Base-by-base conservation (phyloP, 176 grass and related monocot genomes). In the Otatea glauca region DNA sequence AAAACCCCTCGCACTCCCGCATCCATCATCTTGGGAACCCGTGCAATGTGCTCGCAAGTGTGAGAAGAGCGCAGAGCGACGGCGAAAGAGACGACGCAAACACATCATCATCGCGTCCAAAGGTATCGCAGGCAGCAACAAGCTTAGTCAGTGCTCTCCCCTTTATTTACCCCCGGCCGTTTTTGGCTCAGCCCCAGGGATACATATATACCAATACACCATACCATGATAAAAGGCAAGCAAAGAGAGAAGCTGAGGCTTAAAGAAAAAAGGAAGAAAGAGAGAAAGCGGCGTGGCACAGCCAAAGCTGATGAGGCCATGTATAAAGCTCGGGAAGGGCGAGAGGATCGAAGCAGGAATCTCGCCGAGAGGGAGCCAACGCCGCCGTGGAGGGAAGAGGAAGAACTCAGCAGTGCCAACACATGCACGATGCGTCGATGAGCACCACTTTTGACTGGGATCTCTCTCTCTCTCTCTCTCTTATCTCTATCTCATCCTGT, bases 171-270 rank as follows among this genome's bases (percentile, higher is more conserved):
- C 55, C 49, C 15, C 42, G 25, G 79, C 65, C 49, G 38, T 29
- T 58, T 83, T 83, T 83, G 41, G 42, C 2, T 34, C 4, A 14
- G 14, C 71, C 71, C 25, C 73, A 32, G 77, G 37, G 35, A 37
- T 37, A 29, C 29, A 29, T 37, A 29, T 1, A 29, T 29, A 29
- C 29, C 29, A 37, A 37, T 37, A 16, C 10, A 37, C 45, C 43
- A 23, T 21, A n/a, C 60, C 77, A 88, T 65, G 86, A 88, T 88
- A 88, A 83, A 88, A 88, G 65, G n/a, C 35, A 73, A 80, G 44
- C 47, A 67, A 51, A 74, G 25, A 51, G 7, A 18, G 45, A 9
- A 32, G 2, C 25, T 23, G 6, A 21, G 56, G 29, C 59, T 18
- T 65, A 34, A 74, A 59, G 50, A 71, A 41, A 16, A 34, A 4